These are phyloP conservation scores for Xylaria sp. DNA, from an alignment of 2,329 filamentous ascomycete species.

Conservation along the genomic window DNA sequence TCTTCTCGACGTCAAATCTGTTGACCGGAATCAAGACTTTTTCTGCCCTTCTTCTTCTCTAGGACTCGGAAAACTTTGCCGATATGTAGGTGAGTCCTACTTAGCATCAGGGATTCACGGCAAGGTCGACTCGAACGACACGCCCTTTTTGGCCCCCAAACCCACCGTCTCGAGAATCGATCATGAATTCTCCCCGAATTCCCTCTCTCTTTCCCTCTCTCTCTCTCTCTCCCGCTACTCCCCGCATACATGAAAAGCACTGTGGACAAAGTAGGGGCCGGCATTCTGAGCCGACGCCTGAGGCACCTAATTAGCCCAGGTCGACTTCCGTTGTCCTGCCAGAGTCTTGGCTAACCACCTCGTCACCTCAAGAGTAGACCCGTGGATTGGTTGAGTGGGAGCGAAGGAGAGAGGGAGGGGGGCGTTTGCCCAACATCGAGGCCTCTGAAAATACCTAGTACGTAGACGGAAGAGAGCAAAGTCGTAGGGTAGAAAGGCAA, in stretches of 20 bases:
- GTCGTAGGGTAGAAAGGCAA: neutral
- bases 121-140: constrained; percentile 8
- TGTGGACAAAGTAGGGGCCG: constrained; percentile 1
- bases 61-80: neutral
- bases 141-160: constrained; percentile 32
- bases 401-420: too few relatives aligned
- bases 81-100: constrained; percentile 15
- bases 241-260: constrained; percentile 10
- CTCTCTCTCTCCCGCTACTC: constrained; percentile 3
- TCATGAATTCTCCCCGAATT: neutral
- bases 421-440: neutral
- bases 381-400: neutral
- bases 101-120: constrained; percentile 14
- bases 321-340: neutral
- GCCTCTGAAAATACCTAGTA: neutral
- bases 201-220: neutral
- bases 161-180: constrained; percentile 6
- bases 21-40: neutral
- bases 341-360: constrained; percentile 1
- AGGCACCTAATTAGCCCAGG: constrained; percentile 29
- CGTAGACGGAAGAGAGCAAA: neutral
- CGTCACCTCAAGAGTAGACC: neutral
- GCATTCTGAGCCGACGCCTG: constrained; percentile 10
- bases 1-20: neutral
- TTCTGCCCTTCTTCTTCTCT: neutral